A percentile compares a stretch with the other conserved stretches of the same genome.
Evolutionary conservation across 306 rosid genomes (phyloP).

Genomic region (Rosa chinensis): DNA sequence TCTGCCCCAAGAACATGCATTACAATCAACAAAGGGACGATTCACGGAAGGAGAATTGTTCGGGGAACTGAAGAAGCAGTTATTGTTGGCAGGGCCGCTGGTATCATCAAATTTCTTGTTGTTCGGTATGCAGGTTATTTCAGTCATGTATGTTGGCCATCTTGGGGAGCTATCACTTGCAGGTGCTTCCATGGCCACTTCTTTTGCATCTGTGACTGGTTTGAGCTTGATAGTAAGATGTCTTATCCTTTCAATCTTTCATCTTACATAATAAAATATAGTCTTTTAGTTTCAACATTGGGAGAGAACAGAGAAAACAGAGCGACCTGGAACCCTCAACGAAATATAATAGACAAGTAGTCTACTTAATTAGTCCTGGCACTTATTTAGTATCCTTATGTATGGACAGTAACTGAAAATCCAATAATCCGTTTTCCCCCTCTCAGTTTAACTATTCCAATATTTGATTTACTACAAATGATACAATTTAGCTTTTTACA

Average conservation of each 20-base stretch:
- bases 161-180: constrained; percentile 45
- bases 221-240: constrained; percentile 39
- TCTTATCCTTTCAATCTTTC: neutral
- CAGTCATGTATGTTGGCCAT: constrained; percentile 48
- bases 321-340: no score
- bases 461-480: no score
- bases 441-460: no score
- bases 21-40: neutral
- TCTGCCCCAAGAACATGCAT: neutral
- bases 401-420: no score
- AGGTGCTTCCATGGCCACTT: constrained; percentile 47
- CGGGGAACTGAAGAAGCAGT: constrained; percentile 34
- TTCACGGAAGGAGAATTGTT: constrained; percentile 4
- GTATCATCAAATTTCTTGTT: constrained; percentile 28
- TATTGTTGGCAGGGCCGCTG: constrained; percentile 38
- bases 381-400: no score
- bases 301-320: no score
- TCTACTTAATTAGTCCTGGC: no score
- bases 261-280: neutral
- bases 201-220: constrained; percentile 44
- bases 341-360: no score
- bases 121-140: constrained; percentile 33
- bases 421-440: no score
- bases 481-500: no score
- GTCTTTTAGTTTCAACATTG: no score